Conservation (phyloP, 306 rosid species). For the Macrotyloma uniflorum region DNA sequence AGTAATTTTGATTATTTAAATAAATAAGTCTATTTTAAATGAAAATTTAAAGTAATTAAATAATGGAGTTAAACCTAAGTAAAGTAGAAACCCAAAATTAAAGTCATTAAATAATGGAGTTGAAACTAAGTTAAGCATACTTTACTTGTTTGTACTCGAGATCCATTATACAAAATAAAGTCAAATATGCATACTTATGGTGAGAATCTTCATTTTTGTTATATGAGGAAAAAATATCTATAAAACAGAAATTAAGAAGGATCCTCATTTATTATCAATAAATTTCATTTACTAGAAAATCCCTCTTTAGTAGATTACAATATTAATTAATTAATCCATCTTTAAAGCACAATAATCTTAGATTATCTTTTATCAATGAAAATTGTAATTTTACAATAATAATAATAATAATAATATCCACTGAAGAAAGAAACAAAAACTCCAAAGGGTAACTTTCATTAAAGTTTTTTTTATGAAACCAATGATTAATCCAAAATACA, state of each 20-base stretch:
- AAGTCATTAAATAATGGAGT: neutral
- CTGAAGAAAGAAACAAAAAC: neutral
- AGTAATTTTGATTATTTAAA: neutral
- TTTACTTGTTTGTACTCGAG: neutral
- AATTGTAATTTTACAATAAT: no score
- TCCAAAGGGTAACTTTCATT: conserved; percentile 24
- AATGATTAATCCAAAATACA: conserved; percentile 29
- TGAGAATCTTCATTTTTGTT: neutral
- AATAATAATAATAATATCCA: no score
- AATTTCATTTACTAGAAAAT: neutral
- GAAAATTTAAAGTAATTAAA: neutral
- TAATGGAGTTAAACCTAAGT: neutral
- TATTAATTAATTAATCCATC: neutral
- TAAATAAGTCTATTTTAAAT: neutral
- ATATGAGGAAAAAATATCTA: neutral
- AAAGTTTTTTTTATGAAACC: neutral
- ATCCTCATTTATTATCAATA: neutral
- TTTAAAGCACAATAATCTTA: neutral
- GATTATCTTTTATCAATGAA: no score
- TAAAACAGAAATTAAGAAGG: neutral
- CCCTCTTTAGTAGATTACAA: neutral
- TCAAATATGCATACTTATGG: neutral
- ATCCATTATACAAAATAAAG: neutral
- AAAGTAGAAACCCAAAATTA: neutral
- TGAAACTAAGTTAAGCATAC: neutral